Conservation (phyloP, 192 early-diverging fungal genomes). For the Coemansia sp. region DNA sequence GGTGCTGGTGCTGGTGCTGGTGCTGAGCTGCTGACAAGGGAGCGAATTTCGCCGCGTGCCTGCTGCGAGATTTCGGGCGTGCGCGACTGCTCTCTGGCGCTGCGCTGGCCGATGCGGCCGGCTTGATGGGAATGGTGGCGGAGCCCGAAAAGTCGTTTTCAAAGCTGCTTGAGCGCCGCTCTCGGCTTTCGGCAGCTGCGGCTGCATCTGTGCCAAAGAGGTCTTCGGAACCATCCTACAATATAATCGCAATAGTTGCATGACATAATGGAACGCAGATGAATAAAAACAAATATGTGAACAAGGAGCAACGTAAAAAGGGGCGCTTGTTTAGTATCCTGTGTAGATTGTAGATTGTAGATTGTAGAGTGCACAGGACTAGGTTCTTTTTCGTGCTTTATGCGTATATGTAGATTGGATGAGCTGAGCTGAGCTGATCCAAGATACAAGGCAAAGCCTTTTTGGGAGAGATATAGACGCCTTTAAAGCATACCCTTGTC, state of each 20-base stretch:
- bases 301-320: background rate
- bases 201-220: conserved; percentile 7
- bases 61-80: conserved; percentile 39
- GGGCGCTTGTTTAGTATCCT: background rate
- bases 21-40: conserved; percentile 2
- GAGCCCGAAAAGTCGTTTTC: conserved; percentile 23
- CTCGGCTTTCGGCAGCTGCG: conserved; percentile 5
- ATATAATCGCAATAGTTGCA: background rate
- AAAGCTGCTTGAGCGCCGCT: conserved; percentile 17
- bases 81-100: conserved; percentile 8
- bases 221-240: conserved; percentile 19
- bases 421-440: background rate
- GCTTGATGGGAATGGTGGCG: conserved; percentile 20
- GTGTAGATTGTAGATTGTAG: conserved; percentile 4
- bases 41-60: conserved; percentile 14
- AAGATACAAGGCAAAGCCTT: background rate
- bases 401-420: background rate
- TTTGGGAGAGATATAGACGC: too few relatives aligned
- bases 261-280: background rate
- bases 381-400: conserved; percentile 1
- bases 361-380: conserved; percentile 15
- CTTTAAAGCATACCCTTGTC: conserved; percentile 22
- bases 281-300: background rate
- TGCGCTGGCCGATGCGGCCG: background rate
- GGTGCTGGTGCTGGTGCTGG: too few relatives aligned